phyloP scores from a whole-genome alignment of 208 protist genomes.

The Acanthamoeba royreba region DNA sequence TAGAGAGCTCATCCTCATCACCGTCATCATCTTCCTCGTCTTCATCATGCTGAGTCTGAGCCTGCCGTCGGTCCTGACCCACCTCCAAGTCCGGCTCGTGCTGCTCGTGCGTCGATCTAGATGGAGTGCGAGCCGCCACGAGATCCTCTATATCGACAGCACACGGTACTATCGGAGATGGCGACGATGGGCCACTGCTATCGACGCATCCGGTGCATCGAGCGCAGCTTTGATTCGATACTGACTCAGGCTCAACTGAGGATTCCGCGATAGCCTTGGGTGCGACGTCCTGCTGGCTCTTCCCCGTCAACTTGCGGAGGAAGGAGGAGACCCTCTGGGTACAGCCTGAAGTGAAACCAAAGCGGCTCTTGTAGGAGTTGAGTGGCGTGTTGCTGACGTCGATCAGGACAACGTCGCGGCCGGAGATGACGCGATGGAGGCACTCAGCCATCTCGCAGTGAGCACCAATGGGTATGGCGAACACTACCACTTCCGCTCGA shows the following conservation, averaged over 20 bases:
- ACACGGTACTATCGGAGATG: not conserved
- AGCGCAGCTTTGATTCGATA: not conserved
- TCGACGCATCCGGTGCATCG: not conserved
- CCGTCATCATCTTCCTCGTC: not conserved
- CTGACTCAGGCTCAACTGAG: not conserved
- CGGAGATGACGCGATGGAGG: not conserved
- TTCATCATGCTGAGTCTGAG: not conserved
- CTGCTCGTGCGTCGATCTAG: not conserved
- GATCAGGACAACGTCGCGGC: not conserved
- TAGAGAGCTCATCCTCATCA: not conserved
- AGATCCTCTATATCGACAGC: not conserved
- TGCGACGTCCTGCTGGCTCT: not conserved
- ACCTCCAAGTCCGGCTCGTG: not conserved
- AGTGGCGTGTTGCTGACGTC: slow-evolving; percentile 31
- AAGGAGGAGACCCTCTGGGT: not conserved
- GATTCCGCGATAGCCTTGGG: not conserved
- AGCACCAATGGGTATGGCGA: not conserved
- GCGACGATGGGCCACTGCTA: not conserved
- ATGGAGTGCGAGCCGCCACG: not conserved
- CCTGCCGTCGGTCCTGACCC: not conserved
- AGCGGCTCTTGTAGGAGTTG: not conserved
- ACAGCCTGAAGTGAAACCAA: not conserved
- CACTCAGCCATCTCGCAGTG: slow-evolving; percentile 13
- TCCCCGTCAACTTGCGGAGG: no score
- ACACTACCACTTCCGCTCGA: not conserved